These are phyloP conservation scores for Cyphellophora europaea DNA, from an alignment of 2,329 filamentous ascomycete genomes.

Conservation along the genomic window DNA sequence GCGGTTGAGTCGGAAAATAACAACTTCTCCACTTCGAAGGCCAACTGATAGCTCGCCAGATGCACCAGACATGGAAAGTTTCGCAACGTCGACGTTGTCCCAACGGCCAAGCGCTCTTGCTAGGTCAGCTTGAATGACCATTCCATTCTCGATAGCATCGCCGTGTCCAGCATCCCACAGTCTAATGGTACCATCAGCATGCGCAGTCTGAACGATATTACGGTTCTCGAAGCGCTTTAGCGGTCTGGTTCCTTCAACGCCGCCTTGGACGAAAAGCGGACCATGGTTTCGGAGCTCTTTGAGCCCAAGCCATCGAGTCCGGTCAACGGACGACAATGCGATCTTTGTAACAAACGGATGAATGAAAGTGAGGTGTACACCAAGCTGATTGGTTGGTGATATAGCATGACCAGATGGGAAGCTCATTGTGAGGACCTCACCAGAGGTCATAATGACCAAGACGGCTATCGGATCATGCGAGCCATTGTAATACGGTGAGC, in stretches of 20 bases:
- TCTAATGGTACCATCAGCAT: constrained; percentile 84
- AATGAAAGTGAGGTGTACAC: constrained; percentile 76
- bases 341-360: constrained; percentile 78
- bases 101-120: constrained; percentile 72
- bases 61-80: constrained; percentile 69
- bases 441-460: constrained; percentile 69
- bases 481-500: constrained; percentile 76
- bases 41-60: constrained; percentile 82
- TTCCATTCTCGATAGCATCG: constrained; percentile 84
- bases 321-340: constrained; percentile 62
- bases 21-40: constrained; percentile 70
- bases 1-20: constrained; percentile 78
- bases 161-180: constrained; percentile 88
- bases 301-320: constrained; percentile 81
- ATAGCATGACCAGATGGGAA: constrained; percentile 91
- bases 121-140: constrained; percentile 75
- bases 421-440: constrained; percentile 79
- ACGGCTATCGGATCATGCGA: constrained; percentile 85
- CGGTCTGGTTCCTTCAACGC: constrained; percentile 60
- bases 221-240: constrained; percentile 71
- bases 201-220: constrained; percentile 76
- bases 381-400: constrained; percentile 83
- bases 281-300: constrained; percentile 73
- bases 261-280: constrained; percentile 68
- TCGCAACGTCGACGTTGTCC: constrained; percentile 64